Evolutionary conservation across 768 basidiomycete species (phyloP), one percentile per base, ranked within the genome.

Genomic region (Boletus subcaerulescens): DNA sequence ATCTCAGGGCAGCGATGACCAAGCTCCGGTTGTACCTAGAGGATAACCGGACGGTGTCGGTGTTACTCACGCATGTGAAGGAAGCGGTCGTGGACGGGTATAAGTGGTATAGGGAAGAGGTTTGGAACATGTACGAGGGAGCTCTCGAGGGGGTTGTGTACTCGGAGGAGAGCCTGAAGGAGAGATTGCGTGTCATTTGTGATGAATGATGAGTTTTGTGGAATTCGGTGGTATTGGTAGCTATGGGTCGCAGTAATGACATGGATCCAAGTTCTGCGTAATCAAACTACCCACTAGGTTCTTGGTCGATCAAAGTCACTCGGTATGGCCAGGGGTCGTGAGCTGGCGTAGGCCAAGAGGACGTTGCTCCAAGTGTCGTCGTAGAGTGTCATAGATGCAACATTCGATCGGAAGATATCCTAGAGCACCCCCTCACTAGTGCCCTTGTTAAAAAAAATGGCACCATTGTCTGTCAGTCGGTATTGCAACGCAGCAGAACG

Each of bases 61-160:
- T 98, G 9, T 74, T 98, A 50, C 71, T 97, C 29, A 80, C 80
- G 31, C 93, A 94, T 59, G 77, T 90, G 24, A 77, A 85, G 68
- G 89, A 88, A 43, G 81, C 85, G 32, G 79, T 97, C 17, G 79
- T 84, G 58, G 85, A 89, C 48, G 81, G 81, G 33, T 97, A 95
- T 71, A 77, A 79, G 61, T 77, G 77, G 24, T 97, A 92, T 74
- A 73, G 84, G 60, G 85, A 89, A 42, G 74, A 81, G 20, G 77
- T 84, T 46, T 76, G 66, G 76, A 79, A 71, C 69, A 80, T 77
- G 65, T 75, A 76, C 54, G 71, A 72, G 8, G 75, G 75, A 3
- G 67, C 58, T 48, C 61, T 72, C 55, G 70, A 65, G 45, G 68
- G 65, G 36, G 59, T 57, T 2, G 63, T 76, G 55, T 69, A 74